Conservation (phyloP, 1,284 basidiomycete genomes). For the Sporisorium exsertum region DNA sequence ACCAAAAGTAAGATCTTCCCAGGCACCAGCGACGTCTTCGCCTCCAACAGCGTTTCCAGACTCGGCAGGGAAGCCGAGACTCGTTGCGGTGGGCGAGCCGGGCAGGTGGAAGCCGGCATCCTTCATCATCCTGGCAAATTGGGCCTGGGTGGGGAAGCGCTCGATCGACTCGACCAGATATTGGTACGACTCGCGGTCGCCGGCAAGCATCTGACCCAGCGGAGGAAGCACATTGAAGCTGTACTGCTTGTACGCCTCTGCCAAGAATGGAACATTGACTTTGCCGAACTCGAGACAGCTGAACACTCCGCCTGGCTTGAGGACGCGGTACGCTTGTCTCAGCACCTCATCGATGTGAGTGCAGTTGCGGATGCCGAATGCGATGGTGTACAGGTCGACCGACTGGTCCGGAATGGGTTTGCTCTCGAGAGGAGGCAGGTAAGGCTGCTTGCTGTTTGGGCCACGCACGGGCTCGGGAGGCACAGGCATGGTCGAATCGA, state of each 20-base stretch:
- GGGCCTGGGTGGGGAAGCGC: constrained; percentile 87
- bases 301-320: constrained; percentile 96
- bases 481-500: constrained; percentile 70
- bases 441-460: constrained; percentile 55
- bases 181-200: constrained; percentile 89
- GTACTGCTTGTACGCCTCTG: constrained; percentile 91
- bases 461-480: constrained; percentile 40
- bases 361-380: constrained; percentile 98
- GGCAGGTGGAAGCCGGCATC: constrained; percentile 70
- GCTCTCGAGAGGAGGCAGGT: constrained; percentile 61
- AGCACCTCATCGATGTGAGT: constrained; percentile 91
- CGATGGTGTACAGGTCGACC: constrained; percentile 97
- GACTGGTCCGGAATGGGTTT: constrained; percentile 72
- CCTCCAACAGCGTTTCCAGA: constrained; percentile 34
- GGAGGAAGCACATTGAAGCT: constrained; percentile 96
- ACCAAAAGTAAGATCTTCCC: constrained; percentile 67
- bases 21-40: constrained; percentile 58
- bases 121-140: constrained; percentile 84
- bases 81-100: constrained; percentile 56
- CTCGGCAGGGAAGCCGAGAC: constrained; percentile 56
- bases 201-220: constrained; percentile 93
- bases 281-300: constrained; percentile 97
- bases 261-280: constrained; percentile 87
- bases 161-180: constrained; percentile 98
- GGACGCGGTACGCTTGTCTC: constrained; percentile 88